A percentile compares a stretch with the other conserved stretches of the same genome.
Conservation (phyloP, 2,329 filamentous ascomycete species). For the Aspergillus vadensis region DNA sequence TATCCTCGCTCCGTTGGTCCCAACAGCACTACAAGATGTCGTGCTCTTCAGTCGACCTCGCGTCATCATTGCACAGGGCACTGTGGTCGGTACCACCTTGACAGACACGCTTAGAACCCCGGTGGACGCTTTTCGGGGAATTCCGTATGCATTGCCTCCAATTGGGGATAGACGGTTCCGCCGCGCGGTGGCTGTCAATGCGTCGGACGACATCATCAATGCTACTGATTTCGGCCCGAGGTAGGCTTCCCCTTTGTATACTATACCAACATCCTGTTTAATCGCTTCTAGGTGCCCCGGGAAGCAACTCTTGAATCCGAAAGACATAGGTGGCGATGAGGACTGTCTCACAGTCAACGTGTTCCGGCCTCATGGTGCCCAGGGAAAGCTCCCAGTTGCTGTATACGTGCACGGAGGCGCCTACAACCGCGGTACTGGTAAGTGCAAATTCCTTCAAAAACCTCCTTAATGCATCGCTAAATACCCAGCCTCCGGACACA, state of each 20-base stretch:
- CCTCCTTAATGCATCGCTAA: background rate
- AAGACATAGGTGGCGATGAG: slow-evolving; percentile 54
- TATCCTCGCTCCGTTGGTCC: background rate
- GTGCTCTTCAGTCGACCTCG: slow-evolving; percentile 10
- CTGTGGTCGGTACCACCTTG: slow-evolving; percentile 31
- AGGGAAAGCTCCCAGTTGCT: slow-evolving; percentile 40
- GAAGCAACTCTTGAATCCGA: slow-evolving; percentile 52
- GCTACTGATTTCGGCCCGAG: slow-evolving; percentile 11
- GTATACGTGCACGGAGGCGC: slow-evolving; percentile 47
- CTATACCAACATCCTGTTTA: slow-evolving; percentile 36
- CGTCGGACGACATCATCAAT: slow-evolving; percentile 4
- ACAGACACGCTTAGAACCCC: slow-evolving; percentile 26
- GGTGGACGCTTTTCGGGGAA: slow-evolving; percentile 44
- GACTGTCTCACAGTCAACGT: slow-evolving; percentile 48
- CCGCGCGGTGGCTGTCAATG: slow-evolving; percentile 31
- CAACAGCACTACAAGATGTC: background rate
- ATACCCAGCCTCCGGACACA: slow-evolving; percentile 43
- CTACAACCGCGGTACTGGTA: slow-evolving; percentile 37
- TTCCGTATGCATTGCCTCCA: slow-evolving; percentile 14
- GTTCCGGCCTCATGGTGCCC: slow-evolving; percentile 35
- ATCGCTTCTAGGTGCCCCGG: slow-evolving; percentile 21
- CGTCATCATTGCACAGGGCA: slow-evolving; percentile 31
- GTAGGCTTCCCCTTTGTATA: slow-evolving; percentile 46
- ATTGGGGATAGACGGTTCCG: slow-evolving; percentile 14
- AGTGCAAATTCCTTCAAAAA: background rate